These are phyloP conservation scores for Colletotrichum sp. DNA, from an alignment of 2,329 filamentous ascomycete species.

Conservation along the genomic window DNA sequence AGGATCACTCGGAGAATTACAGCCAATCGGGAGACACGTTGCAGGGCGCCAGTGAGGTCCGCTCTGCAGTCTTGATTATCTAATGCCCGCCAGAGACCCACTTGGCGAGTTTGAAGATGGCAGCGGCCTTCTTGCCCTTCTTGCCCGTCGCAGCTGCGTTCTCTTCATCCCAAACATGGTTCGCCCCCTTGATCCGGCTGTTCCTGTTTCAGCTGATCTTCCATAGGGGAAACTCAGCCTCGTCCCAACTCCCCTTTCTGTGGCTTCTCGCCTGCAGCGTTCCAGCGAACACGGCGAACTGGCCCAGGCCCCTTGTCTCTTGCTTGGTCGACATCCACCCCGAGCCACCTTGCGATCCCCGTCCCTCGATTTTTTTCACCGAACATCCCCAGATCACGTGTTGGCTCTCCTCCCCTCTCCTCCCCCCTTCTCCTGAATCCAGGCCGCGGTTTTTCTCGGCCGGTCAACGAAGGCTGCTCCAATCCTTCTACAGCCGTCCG, in stretches of 20 bases:
- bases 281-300: not conserved
- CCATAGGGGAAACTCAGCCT: constrained; percentile 8
- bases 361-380: not conserved
- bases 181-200: not conserved
- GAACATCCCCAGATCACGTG: constrained; percentile 6
- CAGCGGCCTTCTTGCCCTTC: not conserved
- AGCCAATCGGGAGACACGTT: not conserved
- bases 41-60: not conserved
- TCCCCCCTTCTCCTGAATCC: not conserved
- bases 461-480: not conserved
- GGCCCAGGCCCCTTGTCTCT: not conserved
- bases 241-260: not conserved
- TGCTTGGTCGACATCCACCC: constrained; percentile 5
- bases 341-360: not conserved
- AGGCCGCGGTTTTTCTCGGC: not conserved
- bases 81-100: constrained; percentile 5
- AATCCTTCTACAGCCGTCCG: not conserved
- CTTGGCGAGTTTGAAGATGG: constrained; percentile 15
- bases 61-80: not conserved
- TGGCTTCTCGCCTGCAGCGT: not conserved
- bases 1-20: constrained; percentile 17
- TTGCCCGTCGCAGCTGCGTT: not conserved
- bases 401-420: not conserved
- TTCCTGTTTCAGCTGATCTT: constrained; percentile 21
- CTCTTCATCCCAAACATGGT: not conserved